These are phyloP conservation scores for Pelomyxa schiedti DNA, from an alignment of 78 protist genomes.

Conservation along the genomic window DNA sequence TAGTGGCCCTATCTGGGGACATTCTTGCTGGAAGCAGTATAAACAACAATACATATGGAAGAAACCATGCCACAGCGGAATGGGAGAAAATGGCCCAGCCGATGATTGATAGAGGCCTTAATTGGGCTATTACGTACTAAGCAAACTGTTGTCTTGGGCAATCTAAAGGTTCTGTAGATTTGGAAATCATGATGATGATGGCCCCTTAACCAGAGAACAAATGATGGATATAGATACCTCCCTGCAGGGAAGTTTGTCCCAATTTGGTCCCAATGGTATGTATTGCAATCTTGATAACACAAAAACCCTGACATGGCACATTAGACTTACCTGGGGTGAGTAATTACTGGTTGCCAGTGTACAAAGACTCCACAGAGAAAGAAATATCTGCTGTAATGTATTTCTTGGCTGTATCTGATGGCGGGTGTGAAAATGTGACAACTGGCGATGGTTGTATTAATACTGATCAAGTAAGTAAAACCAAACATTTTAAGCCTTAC, in stretches of 20 bases:
- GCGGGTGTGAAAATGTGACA: not conserved
- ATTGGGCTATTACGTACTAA: not conserved
- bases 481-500: no score
- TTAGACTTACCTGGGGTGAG: not conserved
- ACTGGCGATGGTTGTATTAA: not conserved
- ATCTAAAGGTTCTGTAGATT: slow-evolving; percentile 23
- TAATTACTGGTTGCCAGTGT: not conserved
- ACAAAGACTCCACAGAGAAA: not conserved
- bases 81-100: slow-evolving; percentile 15
- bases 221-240: slow-evolving; percentile 4
- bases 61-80: slow-evolving; percentile 6
- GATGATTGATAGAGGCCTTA: not conserved
- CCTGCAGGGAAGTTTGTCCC: not conserved
- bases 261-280: not conserved
- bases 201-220: not conserved
- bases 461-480: no score
- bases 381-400: not conserved
- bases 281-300: no score
- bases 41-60: slow-evolving; percentile 4
- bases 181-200: slow-evolving; percentile 35
- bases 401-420: not conserved
- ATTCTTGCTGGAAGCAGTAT: not conserved
- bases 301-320: no score
- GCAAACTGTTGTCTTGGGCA: not conserved
- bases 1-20: not conserved